Base-by-base conservation (phyloP, 2,329 filamentous ascomycete genomes). In the Fusarium zealandicum region DNA sequence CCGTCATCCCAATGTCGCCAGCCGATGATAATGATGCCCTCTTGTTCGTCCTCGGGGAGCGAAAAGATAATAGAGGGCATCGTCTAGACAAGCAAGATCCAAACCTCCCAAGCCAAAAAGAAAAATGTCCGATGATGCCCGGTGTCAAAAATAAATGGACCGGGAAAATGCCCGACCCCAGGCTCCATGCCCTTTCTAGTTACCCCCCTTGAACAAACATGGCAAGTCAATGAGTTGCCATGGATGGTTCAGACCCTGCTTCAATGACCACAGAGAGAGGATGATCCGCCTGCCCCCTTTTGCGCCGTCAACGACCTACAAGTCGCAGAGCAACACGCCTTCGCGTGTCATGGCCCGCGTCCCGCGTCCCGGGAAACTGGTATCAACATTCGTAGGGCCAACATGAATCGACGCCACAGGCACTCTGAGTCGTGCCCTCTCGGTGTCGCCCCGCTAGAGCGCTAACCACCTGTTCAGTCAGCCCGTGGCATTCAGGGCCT, bases 271-370 rank as follows among this genome's bases (percentile, higher is more conserved):
- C 6, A 25, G 8, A 8, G 22, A 22, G 20, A 22, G 4, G 20
- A 22, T 22, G 20, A 22, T 25, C 22, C 22, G 3, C 28, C 28
- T 22, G 18, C n/a, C 40, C 18, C 38, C 25, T 25, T 45, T 55
- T 56, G 59, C 61, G 46, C 61, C 57, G 33, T 43, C 41, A 9
- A 27, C 47, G 59, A 61, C 50, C 54, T 55, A 30, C 63, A 42
- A 60, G 52, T 45, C 49, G 37, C 49, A 52, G 43, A 49, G 37
- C 35, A 61, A 37, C 36, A 45, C 50, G 40, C 48, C 40, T 36
- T 42, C 25, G n/a, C n/a, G n/a, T n/a, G n/a, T 38, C 49, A 54
- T 51, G 32, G 25, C 42, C 42, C 16, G 14, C 42, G 32, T 30
- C 42, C 42, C 16, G 14, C 42, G 49, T 54, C 52, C 63, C 58